Percentiles rank a stretch among this genome's conserved stretches.
Evolutionary conservation across 2,329 filamentous ascomycete genomes (phyloP).

Genomic region (Ascochyta clinopodiicola): DNA sequence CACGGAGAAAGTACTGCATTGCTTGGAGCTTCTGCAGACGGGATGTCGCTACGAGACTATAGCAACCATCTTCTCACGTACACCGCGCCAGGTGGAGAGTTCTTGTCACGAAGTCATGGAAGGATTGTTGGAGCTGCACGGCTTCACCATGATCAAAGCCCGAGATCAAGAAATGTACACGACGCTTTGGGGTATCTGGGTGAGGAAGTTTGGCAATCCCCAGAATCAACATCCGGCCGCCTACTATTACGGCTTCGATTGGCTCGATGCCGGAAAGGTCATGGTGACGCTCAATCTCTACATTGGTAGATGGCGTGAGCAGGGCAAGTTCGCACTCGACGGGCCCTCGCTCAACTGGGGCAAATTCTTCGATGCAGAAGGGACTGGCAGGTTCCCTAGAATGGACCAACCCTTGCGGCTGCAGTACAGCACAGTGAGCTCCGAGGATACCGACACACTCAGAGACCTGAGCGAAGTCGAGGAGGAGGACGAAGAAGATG

Average conservation of each 20-base stretch:
- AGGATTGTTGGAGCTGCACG: constrained; percentile 33
- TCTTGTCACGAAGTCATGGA: constrained; percentile 37
- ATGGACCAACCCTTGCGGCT: constrained; percentile 14
- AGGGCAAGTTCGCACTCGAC: constrained; percentile 31
- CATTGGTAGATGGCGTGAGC: constrained; percentile 39
- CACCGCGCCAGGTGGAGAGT: constrained; percentile 30
- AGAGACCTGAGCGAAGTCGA: constrained; percentile 6
- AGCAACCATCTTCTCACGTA: constrained; percentile 39
- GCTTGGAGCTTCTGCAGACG: constrained; percentile 34
- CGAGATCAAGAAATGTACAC: constrained; percentile 20
- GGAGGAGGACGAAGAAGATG: background rate
- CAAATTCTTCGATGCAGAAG: constrained; percentile 20
- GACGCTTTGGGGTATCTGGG: constrained; percentile 29
- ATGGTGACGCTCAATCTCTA: constrained; percentile 38
- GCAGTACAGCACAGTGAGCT: constrained; percentile 8
- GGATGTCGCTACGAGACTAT: constrained; percentile 36
- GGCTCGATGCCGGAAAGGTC: constrained; percentile 28
- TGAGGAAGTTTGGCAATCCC: constrained; percentile 15
- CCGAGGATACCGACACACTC: background rate
- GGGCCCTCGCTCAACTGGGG: constrained; percentile 35
- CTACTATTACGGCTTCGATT: constrained; percentile 33
- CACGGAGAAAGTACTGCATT: constrained; percentile 37
- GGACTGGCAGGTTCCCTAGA: constrained; percentile 8
- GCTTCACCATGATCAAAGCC: constrained; percentile 23
- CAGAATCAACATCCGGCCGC: constrained; percentile 10